Evolutionary conservation across 305 asterid genomes (phyloP).

Genomic region (Ajuga reptans): DNA sequence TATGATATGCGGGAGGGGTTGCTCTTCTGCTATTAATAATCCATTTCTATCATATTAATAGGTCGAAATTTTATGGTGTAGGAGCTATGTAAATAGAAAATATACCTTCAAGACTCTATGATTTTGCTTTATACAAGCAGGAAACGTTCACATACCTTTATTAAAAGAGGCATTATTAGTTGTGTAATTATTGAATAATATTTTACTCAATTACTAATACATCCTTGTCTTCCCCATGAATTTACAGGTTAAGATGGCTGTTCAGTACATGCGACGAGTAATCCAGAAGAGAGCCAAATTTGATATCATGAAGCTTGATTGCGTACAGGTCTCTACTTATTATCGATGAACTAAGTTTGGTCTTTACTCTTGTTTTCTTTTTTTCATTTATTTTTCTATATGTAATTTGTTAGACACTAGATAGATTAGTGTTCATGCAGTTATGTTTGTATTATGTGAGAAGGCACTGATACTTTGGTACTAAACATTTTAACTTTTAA

Average conservation of each 20-base stretch:
- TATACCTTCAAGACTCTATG: neutral
- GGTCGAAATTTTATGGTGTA: neutral
- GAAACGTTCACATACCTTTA: neutral
- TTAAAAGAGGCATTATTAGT: neutral
- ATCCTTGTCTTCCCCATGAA: slow-evolving; percentile 8
- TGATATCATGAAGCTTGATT: slow-evolving; percentile 75
- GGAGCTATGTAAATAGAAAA: neutral
- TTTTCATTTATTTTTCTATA: no score
- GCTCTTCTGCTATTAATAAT: neutral
- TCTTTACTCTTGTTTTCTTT: neutral
- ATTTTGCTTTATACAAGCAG: neutral
- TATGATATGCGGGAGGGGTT: neutral
- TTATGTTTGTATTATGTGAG: neutral
- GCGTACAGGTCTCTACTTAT: slow-evolving; percentile 49
- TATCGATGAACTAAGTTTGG: slow-evolving; percentile 17
- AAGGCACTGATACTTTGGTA: slow-evolving; percentile 22
- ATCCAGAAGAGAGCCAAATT: slow-evolving; percentile 91
- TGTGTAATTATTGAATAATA: neutral
- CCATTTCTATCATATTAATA: neutral
- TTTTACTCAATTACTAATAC: slow-evolving; percentile 14
- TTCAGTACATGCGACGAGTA: slow-evolving; percentile 87
- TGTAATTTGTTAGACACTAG: neutral
- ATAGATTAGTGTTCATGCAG: neutral
- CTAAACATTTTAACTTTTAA: slow-evolving; percentile 15
- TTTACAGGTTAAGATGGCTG: slow-evolving; percentile 78